These are phyloP conservation scores for Acacia acuminata DNA, from an alignment of 306 rosid genomes.

Conservation along the genomic window DNA sequence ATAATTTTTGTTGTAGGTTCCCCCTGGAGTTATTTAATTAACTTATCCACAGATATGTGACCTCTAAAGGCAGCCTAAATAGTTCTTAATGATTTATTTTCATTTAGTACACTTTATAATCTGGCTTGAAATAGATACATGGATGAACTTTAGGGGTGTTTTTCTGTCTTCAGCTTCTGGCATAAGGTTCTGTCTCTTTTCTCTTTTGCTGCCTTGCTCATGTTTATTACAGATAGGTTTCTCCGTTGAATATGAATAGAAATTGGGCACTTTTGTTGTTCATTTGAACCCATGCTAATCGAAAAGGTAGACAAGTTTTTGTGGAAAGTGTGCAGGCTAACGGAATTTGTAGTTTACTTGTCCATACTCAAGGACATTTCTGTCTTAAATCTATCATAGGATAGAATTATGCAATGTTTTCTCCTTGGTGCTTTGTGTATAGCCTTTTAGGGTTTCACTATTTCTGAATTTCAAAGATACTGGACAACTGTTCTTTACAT, in stretches of 20 bases:
- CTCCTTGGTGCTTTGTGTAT: not conserved
- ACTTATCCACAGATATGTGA: not conserved
- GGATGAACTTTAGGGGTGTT: not conserved
- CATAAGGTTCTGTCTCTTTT: not conserved
- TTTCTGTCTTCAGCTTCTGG: not conserved
- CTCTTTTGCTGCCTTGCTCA: not conserved
- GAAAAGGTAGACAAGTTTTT: not conserved
- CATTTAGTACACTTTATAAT: not conserved
- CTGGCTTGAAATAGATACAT: not conserved
- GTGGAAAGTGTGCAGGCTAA: not conserved
- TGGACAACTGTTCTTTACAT: not conserved
- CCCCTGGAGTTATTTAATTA: not conserved
- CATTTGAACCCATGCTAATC: not conserved
- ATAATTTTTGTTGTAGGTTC: not conserved
- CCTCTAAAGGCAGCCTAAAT: not conserved
- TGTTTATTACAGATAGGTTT: not conserved
- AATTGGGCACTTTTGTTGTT: not conserved
- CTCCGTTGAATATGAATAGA: not conserved
- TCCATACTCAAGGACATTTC: not conserved
- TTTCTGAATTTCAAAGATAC: not conserved
- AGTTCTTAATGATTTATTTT: not conserved
- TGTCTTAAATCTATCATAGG: not conserved
- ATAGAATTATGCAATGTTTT: not conserved
- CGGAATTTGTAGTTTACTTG: not conserved
- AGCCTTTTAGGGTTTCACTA: not conserved